Evolutionary conservation across 2,329 filamentous ascomycete species (phyloP).

Genomic region (Aulographum hederae): DNA sequence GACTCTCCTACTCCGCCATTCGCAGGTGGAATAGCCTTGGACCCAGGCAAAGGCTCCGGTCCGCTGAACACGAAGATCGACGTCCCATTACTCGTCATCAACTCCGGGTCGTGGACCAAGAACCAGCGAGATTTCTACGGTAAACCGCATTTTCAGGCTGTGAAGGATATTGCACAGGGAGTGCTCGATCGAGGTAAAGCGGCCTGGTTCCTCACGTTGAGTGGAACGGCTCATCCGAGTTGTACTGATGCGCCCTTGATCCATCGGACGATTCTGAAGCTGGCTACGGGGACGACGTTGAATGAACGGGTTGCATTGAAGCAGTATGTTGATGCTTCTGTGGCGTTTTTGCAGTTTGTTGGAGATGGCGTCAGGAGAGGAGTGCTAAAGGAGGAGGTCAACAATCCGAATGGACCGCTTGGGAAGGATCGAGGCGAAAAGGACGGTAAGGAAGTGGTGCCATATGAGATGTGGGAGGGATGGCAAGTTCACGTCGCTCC

Average conservation of each 20-base stretch:
- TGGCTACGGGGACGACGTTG: neutral
- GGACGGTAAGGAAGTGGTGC: neutral
- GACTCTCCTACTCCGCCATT: neutral
- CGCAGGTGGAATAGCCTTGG: neutral
- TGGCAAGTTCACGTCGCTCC: constrained; percentile 5
- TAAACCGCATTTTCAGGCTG: neutral
- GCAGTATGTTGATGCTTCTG: neutral
- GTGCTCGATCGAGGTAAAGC: neutral
- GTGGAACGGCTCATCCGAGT: neutral
- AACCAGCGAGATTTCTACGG: neutral
- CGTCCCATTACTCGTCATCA: neutral
- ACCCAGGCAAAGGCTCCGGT: neutral
- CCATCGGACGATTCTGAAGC: constrained; percentile 1
- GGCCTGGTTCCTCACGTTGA: neutral
- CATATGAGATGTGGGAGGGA: too few species aligned
- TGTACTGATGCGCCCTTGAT: neutral
- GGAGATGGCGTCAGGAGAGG: neutral
- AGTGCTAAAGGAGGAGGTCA: constrained; percentile 1
- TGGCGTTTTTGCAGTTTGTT: neutral
- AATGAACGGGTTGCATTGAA: neutral
- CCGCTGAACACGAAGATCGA: neutral
- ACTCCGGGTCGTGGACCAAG: neutral
- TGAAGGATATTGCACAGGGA: neutral
- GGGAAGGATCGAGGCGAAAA: constrained; percentile 1
- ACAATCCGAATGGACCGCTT: constrained; percentile 2